Evolutionary conservation across 352 stramenopile genomes (phyloP), one percentile per base, ranked within the genome.

Genomic region (Pythium brassicae): DNA sequence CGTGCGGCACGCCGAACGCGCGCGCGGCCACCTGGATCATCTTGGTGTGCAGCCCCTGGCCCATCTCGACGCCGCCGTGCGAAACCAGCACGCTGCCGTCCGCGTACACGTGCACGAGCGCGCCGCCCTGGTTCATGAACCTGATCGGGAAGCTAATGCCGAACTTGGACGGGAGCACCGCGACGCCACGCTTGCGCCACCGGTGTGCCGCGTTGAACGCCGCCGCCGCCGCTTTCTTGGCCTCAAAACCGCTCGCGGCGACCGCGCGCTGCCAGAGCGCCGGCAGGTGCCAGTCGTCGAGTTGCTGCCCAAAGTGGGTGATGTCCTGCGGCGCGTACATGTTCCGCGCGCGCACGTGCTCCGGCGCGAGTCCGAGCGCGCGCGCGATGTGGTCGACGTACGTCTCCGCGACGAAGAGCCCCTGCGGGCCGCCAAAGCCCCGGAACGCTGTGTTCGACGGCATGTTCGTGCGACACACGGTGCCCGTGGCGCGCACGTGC

Each of bases 41-140:
- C 70, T 99, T 99, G 1, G 95, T 99, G 69, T 98, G 92, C 7
- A 99, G 68, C 12, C 95, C 96, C 71, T 99, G 95, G 29, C 95
- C 95, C 96, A 99, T 98, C 75, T 99, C 96, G n/a, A 96, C 97
- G 26, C 95, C 96, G 27, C 96, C 95, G 59, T 98, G 95, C 11
- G 87, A 96, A 8, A 98, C 79, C 39, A 98, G 65, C 29, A 99
- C 93, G 55, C 92, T 98, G 9, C 94, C 95, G 59, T 99, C 96
- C 2, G 78, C 79, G 67, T 98, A 98, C 14, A 99, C 74, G 69
- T 99, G 93, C 10, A 99, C 95, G 14, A 99, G 78, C 2, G 95
- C 74, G 1, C 94, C 95, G 25, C 92, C 95, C 68, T 98, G 94
- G 66, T 99, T 99, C 94, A 99, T 98, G 52, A 97, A 98, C 63